Evolutionary conservation across 116 monocot genomes (phyloP).

Genomic region (Trichopus zeylanicus): DNA sequence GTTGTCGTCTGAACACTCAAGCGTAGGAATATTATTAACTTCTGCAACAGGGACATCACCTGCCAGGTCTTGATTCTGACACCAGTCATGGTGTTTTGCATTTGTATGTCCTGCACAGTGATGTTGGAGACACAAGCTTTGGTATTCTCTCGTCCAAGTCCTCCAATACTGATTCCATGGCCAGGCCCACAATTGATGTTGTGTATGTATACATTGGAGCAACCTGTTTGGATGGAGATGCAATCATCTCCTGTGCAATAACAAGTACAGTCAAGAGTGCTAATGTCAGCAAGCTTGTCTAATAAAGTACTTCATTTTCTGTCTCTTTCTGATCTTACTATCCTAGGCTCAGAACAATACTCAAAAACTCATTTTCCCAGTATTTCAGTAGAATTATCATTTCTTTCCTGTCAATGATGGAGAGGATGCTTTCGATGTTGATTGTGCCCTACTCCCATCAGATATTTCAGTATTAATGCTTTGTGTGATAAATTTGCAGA

Average conservation of each 20-base stretch:
- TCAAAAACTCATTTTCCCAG: no score
- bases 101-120: constrained; percentile 50
- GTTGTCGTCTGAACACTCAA: not conserved
- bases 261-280: not conserved
- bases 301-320: no score
- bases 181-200: constrained; percentile 83
- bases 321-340: no score
- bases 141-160: constrained; percentile 62
- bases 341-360: no score
- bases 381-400: no score
- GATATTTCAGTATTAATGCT: no score
- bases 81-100: constrained; percentile 55
- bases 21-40: not conserved
- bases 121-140: constrained; percentile 72
- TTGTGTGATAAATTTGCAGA: no score
- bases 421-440: not conserved
- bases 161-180: constrained; percentile 93
- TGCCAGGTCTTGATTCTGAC: constrained; percentile 94
- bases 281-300: no score
- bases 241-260: constrained; percentile 72
- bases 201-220: constrained; percentile 63
- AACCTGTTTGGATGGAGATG: constrained; percentile 89
- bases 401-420: no score
- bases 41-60: constrained; percentile 23
- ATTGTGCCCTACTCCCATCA: not conserved